phyloP scores from a whole-genome alignment of 140 eudicot genomes.

The Ambrosia hybrid region DNA sequence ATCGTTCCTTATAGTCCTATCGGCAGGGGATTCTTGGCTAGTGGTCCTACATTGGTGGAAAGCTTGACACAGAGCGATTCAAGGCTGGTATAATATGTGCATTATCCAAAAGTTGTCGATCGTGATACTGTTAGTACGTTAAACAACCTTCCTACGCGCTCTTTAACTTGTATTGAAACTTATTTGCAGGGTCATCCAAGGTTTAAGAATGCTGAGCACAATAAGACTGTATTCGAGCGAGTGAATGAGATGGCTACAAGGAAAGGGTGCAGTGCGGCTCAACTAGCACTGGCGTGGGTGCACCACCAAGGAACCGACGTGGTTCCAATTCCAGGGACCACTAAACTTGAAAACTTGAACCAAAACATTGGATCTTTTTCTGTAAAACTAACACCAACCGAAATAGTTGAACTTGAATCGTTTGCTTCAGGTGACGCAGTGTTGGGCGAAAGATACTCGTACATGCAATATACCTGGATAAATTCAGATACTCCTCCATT shows the following conservation, averaged over 20 bases:
- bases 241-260: constrained; percentile 38
- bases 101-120: not conserved
- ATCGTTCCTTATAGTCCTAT: constrained; percentile 74
- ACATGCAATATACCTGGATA: constrained; percentile 32
- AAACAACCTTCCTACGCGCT: too few species aligned
- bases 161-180: not conserved
- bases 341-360: constrained; percentile 46
- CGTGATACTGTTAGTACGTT: too few species aligned
- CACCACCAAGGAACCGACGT: constrained; percentile 60
- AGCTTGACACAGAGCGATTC: constrained; percentile 28
- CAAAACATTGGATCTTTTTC: constrained; percentile 49
- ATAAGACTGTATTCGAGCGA: constrained; percentile 37
- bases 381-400: constrained; percentile 44
- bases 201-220: constrained; percentile 48
- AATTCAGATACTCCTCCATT: constrained; percentile 42
- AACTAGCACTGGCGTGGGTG: constrained; percentile 56
- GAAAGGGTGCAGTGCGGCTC: constrained; percentile 51
- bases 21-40: constrained; percentile 55
- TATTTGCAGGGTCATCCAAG: constrained; percentile 37
- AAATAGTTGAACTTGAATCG: constrained; percentile 45
- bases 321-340: constrained; percentile 55
- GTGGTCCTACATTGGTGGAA: constrained; percentile 33
- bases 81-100: constrained; percentile 34
- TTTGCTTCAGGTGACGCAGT: constrained; percentile 38
- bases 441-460: constrained; percentile 41